phyloP scores from a whole-genome alignment of 2,329 filamentous ascomycete genomes.

The Exophiala alcalophila region DNA sequence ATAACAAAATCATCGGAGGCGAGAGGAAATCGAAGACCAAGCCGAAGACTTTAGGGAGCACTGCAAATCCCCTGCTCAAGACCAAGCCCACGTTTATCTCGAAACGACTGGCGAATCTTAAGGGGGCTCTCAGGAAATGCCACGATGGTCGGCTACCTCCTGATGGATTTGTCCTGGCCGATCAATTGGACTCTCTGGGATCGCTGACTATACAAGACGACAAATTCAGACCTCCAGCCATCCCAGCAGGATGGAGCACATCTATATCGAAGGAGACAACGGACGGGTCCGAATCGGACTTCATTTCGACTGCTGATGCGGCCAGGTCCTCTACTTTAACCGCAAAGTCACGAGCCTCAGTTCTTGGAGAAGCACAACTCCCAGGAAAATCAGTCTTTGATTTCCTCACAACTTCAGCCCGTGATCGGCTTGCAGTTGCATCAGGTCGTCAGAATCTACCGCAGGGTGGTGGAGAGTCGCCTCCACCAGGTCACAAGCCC shows the following conservation, averaged over 20 bases:
- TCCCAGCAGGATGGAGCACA: slow-evolving; percentile 66
- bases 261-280: slow-evolving; percentile 41
- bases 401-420: slow-evolving; percentile 74
- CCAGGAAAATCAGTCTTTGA: slow-evolving; percentile 96
- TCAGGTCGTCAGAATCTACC: slow-evolving; percentile 77
- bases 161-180: slow-evolving; percentile 58
- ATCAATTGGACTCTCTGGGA: slow-evolving; percentile 48
- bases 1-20: slow-evolving; percentile 75
- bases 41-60: slow-evolving; percentile 44
- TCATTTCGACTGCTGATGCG: slow-evolving; percentile 66
- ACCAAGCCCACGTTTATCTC: slow-evolving; percentile 73
- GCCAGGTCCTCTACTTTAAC: slow-evolving; percentile 74
- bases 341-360: slow-evolving; percentile 69
- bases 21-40: slow-evolving; percentile 77
- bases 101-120: slow-evolving; percentile 53
- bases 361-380: slow-evolving; percentile 75
- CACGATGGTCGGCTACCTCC: slow-evolving; percentile 65
- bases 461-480: slow-evolving; percentile 69
- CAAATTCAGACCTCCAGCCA: slow-evolving; percentile 44
- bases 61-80: slow-evolving; percentile 62
- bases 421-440: slow-evolving; percentile 70
- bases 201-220: slow-evolving; percentile 46
- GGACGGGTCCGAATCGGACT: not conserved
- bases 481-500: slow-evolving; percentile 61
- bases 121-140: slow-evolving; percentile 62